Conservation (phyloP, 2,329 filamentous ascomycete genomes). For the Metarhizium humberi region DNA sequence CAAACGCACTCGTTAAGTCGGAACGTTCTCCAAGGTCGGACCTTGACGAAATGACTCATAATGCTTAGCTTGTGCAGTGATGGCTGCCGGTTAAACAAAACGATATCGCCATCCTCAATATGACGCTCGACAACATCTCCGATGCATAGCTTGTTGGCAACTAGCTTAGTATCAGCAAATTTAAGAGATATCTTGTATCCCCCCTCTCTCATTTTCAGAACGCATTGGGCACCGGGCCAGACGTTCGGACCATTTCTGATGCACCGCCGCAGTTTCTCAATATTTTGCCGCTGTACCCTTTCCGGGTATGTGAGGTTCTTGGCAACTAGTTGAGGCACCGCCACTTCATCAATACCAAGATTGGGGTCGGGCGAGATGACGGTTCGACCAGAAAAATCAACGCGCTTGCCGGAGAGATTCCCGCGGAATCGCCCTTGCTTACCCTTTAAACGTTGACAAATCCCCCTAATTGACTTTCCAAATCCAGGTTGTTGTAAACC, state of each 20-base stretch:
- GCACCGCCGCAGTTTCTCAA: slow-evolving; percentile 65
- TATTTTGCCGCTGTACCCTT: slow-evolving; percentile 73
- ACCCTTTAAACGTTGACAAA: slow-evolving; percentile 90
- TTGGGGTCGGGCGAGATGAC: slow-evolving; percentile 98
- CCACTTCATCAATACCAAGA: slow-evolving; percentile 83
- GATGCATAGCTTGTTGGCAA: slow-evolving; percentile 65
- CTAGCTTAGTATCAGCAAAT: slow-evolving; percentile 61
- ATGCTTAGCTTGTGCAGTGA: slow-evolving; percentile 98
- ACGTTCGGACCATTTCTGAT: slow-evolving; percentile 65
- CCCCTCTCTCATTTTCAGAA: slow-evolving; percentile 61
- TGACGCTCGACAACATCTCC: slow-evolving; percentile 91
- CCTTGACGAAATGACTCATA: slow-evolving; percentile 86
- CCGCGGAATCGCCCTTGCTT: slow-evolving; percentile 96
- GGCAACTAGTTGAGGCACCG: slow-evolving; percentile 78
- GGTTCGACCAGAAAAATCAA: slow-evolving; percentile 96
- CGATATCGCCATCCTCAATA: slow-evolving; percentile 88
- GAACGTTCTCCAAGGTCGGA: slow-evolving; percentile 91
- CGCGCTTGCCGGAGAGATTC: slow-evolving; percentile 93
- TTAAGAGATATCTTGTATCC: slow-evolving; percentile 63
- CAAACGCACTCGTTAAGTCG: slow-evolving; percentile 96
- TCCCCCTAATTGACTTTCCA: slow-evolving; percentile 81
- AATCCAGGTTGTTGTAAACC: slow-evolving; percentile 78
- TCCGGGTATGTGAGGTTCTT: slow-evolving; percentile 95
- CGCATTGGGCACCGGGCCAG: slow-evolving; percentile 79
- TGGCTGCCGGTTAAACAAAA: slow-evolving; percentile 94